These are phyloP conservation scores for Trebouxia gelatinosa DNA, from an alignment of 163 green algal genomes.

Conservation along the genomic window DNA sequence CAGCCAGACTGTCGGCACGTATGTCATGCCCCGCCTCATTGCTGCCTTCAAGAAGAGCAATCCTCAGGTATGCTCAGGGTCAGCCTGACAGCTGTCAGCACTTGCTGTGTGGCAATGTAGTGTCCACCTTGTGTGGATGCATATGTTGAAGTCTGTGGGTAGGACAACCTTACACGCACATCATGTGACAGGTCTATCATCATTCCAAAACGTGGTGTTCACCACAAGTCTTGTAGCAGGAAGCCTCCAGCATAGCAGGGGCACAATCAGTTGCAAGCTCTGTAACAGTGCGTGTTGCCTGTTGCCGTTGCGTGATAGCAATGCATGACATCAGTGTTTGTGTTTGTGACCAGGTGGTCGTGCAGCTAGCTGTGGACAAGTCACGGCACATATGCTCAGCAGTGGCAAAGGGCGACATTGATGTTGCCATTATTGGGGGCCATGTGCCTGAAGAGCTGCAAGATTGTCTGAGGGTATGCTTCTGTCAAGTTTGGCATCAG, in stretches of 20 bases:
- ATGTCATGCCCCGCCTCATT: slow-evolving; percentile 51
- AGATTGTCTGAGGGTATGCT: slow-evolving; percentile 14
- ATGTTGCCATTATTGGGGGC: slow-evolving; percentile 51
- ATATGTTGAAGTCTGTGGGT: too few relatives aligned
- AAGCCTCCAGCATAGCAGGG: too few relatives aligned
- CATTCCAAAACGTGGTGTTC: too few relatives aligned
- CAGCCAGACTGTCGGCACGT: slow-evolving; percentile 51
- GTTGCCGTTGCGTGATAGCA: slow-evolving; percentile 5
- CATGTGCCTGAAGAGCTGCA: slow-evolving; percentile 44
- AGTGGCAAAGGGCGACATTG: slow-evolving; percentile 43
- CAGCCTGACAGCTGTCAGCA: too few relatives aligned
- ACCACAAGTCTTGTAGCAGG: too few relatives aligned
- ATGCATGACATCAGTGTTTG: too few relatives aligned
- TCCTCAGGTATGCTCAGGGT: slow-evolving; percentile 29
- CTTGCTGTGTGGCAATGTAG: too few relatives aligned
- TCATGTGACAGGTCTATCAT: background rate
- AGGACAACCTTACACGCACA: too few relatives aligned
- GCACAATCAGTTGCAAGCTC: background rate
- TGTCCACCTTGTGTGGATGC: too few relatives aligned
- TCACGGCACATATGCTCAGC: slow-evolving; percentile 35
- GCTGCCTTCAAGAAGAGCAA: slow-evolving; percentile 37
- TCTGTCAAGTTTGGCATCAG: too few relatives aligned
- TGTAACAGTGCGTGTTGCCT: background rate
- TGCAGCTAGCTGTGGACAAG: slow-evolving; percentile 40
- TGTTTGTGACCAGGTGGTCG: slow-evolving; percentile 31